Conservation (phyloP, 306 rosid genomes). For the Canavalia ensiformis region DNA sequence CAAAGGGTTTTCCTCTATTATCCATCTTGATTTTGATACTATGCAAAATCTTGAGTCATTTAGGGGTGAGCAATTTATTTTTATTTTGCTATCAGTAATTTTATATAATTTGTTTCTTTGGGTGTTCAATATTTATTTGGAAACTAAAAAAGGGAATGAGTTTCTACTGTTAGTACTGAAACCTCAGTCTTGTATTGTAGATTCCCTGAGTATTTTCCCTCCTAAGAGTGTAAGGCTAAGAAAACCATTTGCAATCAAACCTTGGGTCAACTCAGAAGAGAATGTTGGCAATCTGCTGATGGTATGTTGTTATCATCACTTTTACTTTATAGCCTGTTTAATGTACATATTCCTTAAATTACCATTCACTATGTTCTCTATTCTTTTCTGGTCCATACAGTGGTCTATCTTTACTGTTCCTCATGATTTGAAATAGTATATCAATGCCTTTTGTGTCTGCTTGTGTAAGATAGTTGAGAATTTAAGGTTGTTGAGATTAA, state of each 20-base stretch:
- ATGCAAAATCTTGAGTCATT: constrained; percentile 83
- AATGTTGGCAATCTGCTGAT: constrained; percentile 93
- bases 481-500: not conserved
- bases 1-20: constrained; percentile 87
- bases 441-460: constrained; percentile 4
- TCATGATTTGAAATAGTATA: not conserved
- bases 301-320: constrained; percentile 63
- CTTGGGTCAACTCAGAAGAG: constrained; percentile 90
- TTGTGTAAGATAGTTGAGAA: constrained; percentile 5
- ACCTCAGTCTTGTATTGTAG: constrained; percentile 55
- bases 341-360: not conserved
- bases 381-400: constrained; percentile 12
- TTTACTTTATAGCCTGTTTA: not conserved
- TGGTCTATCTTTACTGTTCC: constrained; percentile 1
- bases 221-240: constrained; percentile 75
- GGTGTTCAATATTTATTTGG: constrained; percentile 13
- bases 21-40: constrained; percentile 87
- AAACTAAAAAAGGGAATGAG: not conserved
- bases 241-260: constrained; percentile 85
- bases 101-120: not conserved
- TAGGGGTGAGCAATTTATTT: constrained; percentile 64
- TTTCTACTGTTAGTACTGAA: constrained; percentile 36
- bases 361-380: not conserved
- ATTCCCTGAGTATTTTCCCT: constrained; percentile 75
- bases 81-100: not conserved